Evolutionary conservation across 345 rosid species (phyloP).

Genomic region (Hirschfeldia incana): DNA sequence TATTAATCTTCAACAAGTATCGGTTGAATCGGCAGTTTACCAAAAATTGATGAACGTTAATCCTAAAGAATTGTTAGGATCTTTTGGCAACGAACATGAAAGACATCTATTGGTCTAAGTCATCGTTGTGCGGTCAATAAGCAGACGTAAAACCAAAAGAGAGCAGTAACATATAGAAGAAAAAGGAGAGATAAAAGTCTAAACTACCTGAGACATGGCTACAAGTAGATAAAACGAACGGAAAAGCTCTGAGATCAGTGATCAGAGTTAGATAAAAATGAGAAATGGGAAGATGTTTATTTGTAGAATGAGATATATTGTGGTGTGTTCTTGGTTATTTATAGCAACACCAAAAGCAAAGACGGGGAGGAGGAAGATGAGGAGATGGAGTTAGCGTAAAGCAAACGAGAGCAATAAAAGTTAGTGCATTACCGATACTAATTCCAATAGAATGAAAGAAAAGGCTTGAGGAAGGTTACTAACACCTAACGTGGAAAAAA

Average conservation of each 20-base stretch:
- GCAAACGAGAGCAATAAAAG: conserved; percentile 28
- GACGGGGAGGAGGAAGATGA: not conserved
- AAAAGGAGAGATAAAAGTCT: not conserved
- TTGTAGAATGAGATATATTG: conserved; percentile 18
- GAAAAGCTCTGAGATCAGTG: conserved; percentile 13
- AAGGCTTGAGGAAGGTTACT: conserved; percentile 29
- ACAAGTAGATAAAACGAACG: not conserved
- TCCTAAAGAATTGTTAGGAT: not conserved
- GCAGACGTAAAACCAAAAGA: conserved; percentile 8
- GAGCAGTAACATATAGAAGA: not conserved
- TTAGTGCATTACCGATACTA: conserved; percentile 22
- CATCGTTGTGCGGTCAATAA: not conserved
- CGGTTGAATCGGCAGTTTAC: not conserved
- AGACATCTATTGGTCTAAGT: not conserved
- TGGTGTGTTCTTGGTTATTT: conserved; percentile 8
- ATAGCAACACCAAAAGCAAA: conserved; percentile 17
- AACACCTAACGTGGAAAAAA: conserved; percentile 29
- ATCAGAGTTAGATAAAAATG: not conserved
- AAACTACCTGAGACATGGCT: conserved; percentile 37
- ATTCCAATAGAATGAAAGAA: conserved; percentile 20
- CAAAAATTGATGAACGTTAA: not conserved
- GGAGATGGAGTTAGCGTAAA: conserved; percentile 38
- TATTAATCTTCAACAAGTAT: not conserved
- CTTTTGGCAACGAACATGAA: not conserved
- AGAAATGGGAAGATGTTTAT: not conserved